Evolutionary conservation across 257 asterid species (phyloP), one percentile per base, ranked within the genome.

Genomic region (Salvia splendens): DNA sequence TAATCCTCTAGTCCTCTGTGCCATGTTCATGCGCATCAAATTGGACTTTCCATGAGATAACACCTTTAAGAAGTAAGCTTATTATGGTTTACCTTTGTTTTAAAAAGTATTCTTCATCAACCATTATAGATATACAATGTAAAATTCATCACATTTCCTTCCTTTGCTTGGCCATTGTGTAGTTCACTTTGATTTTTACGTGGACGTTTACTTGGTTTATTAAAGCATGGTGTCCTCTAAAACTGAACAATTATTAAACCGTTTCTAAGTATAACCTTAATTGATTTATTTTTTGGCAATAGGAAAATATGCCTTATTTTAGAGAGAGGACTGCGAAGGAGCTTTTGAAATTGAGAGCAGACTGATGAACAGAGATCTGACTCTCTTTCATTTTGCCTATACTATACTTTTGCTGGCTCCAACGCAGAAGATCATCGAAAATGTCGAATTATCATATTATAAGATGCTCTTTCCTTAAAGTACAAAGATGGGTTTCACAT

Each of bases 251-350:
- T 30, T 10, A 9, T 12, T 11, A 6, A 8, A 8, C 11, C 40
- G 0, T 48, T 38, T 49, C 6, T 36, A 53, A 35, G 35, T 30
- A 42, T 6, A 49, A n/a, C 16, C 24, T 2, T 2, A 14, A 10
- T 49, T 41, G 41, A 32, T 14, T 45, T 45, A 24, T 41, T 11
- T 16, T 35, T 61, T 41, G 46, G 54, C 63, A 30, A 65, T 63
- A 92, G 98, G 85, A 77, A 4, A 50, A 92, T 75, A 89, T 92
- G 98, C 88, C 89, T 5, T 92, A 92, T 73, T 92, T 92, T 71
- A 83, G 98, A 79, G 67, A 0, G 61, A 83, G 96, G 81, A 89
- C 91, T 33, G 95, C 85, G 1, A 89, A 86, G 85, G 98, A 92
- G 82, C 82, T 92, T 50, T 76, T 92, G 79, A 78, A 72, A 65